These are phyloP conservation scores for Diaporthe sp. DNA, from an alignment of 2,329 filamentous ascomycete species.

Conservation along the genomic window DNA sequence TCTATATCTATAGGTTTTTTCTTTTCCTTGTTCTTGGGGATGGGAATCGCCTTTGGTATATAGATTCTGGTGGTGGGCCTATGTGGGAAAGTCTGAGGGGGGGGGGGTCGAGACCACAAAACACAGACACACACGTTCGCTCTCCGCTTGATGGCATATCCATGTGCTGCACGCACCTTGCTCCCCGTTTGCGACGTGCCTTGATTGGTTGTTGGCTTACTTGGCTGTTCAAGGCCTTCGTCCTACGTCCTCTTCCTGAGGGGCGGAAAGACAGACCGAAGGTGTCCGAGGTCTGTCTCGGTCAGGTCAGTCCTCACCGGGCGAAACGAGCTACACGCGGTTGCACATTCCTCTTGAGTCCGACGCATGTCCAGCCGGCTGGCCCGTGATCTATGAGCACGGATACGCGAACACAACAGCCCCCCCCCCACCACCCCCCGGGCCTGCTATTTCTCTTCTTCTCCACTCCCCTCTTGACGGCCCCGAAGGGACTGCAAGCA, in stretches of 20 bases:
- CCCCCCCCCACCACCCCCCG: too few relatives aligned
- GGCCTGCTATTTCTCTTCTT: too few relatives aligned
- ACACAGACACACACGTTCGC: constrained; percentile 7
- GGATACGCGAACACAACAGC: too few relatives aligned
- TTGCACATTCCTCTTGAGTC: background rate
- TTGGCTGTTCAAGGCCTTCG: background rate
- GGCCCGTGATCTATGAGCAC: background rate
- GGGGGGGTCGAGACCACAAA: background rate
- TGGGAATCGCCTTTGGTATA: constrained; percentile 11
- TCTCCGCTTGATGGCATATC: background rate
- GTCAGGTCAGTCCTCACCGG: background rate
- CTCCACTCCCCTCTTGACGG: too few relatives aligned
- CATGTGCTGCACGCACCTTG: background rate
- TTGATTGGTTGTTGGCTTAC: background rate
- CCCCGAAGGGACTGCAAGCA: too few relatives aligned
- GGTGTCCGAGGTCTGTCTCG: background rate
- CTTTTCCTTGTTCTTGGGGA: constrained; percentile 22
- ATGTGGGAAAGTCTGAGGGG: background rate
- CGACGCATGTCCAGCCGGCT: background rate
- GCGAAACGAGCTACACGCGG: too few relatives aligned
- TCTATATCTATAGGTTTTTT: constrained; percentile 29
- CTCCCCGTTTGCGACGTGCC: background rate
- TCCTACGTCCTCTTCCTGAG: background rate
- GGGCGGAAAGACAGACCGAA: background rate
- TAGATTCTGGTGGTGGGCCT: constrained; percentile 7